A percentile compares a stretch with the other conserved stretches of the same genome.
Conservation (phyloP, 768 basidiomycete species). For the Russula sp. region DNA sequence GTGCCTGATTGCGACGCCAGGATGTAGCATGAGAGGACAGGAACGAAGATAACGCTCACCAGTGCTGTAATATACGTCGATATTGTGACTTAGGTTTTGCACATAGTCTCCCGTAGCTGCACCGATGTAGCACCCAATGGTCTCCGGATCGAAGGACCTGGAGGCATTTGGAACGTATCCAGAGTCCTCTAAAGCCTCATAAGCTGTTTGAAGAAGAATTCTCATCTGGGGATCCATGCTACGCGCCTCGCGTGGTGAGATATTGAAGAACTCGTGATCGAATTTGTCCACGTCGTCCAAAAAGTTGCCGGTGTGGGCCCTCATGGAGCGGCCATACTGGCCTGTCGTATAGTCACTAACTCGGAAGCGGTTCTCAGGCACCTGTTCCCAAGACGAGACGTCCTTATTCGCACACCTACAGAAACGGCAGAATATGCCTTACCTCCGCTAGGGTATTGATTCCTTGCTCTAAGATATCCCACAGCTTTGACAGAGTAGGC, state of each 20-base stretch:
- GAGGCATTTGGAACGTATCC: conserved; percentile 63
- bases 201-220: conserved; percentile 56
- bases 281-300: conserved; percentile 51
- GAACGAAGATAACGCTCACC: conserved; percentile 34
- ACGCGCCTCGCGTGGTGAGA: conserved; percentile 67
- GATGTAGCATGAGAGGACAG: neutral
- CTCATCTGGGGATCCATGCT: conserved; percentile 77
- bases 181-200: conserved; percentile 63
- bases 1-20: conserved; percentile 43
- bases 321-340: conserved; percentile 39
- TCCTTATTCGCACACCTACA: neutral
- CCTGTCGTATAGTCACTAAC: conserved; percentile 35
- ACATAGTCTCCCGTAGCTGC: conserved; percentile 64
- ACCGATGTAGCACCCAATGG: conserved; percentile 63
- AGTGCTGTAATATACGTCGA: conserved; percentile 68
- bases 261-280: conserved; percentile 65
- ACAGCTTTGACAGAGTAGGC: conserved; percentile 40
- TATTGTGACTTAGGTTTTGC: conserved; percentile 53
- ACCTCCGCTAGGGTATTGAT: conserved; percentile 55
- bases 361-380: conserved; percentile 55
- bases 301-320: conserved; percentile 58
- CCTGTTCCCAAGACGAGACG: conserved; percentile 35
- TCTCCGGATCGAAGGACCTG: conserved; percentile 43
- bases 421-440: conserved; percentile 13
- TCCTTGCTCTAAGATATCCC: conserved; percentile 54